These are phyloP conservation scores for Fusarium nygamai DNA, from an alignment of 2,329 filamentous ascomycete genomes.

Conservation along the genomic window DNA sequence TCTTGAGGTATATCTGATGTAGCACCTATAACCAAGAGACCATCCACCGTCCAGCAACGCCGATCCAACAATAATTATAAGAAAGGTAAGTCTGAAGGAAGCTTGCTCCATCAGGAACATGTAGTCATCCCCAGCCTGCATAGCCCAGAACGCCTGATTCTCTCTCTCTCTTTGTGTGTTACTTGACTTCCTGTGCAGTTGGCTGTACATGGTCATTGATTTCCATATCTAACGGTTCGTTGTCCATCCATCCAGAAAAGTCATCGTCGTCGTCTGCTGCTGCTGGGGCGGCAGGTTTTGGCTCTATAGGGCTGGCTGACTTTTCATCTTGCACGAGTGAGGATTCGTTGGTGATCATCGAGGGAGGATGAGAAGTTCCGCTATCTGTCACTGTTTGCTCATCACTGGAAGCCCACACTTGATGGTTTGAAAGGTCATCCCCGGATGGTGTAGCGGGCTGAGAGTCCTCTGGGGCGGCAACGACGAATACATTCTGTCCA, in stretches of 20 bases:
- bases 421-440: conserved; percentile 45
- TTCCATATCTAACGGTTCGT: conserved; percentile 43
- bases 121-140: conserved; percentile 14
- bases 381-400: conserved; percentile 26
- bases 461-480: conserved; percentile 72
- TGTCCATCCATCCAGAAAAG: conserved; percentile 51
- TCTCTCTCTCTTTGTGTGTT: conserved; percentile 8
- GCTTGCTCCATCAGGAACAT: conserved; percentile 10
- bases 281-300: conserved; percentile 27
- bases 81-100: conserved; percentile 1
- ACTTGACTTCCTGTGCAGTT: conserved; percentile 38
- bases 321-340: conserved; percentile 15
- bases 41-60: conserved; percentile 15
- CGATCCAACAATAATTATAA: conserved; percentile 5
- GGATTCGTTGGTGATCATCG: conserved; percentile 10
- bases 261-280: conserved; percentile 47
- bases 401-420: conserved; percentile 30
- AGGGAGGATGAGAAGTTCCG: conserved; percentile 22
- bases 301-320: conserved; percentile 8
- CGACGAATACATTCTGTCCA: conserved; percentile 68
- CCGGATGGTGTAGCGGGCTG: conserved; percentile 63
- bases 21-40: background rate
- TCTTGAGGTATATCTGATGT: conserved; percentile 16
- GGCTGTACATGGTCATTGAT: conserved; percentile 28
- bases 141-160: conserved; percentile 25